Evolutionary conservation across 441 rosid species (phyloP), one percentile per base, ranked within the genome.

Genomic region (Adansonia gregorii): DNA sequence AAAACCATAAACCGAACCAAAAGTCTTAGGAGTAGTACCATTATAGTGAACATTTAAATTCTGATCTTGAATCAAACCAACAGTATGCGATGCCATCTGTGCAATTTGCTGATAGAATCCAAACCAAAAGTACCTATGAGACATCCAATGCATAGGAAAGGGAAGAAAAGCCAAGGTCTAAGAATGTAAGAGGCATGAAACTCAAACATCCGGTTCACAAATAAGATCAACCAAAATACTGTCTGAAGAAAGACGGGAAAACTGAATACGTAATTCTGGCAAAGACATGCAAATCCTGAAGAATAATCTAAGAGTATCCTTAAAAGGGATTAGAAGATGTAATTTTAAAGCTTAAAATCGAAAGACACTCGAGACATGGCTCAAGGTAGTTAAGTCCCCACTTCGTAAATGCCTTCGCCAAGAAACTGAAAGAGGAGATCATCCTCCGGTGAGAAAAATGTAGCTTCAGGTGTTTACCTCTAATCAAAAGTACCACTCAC

Each of bases 61-160:
- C 17, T 61, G 67, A 31, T 61, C 67, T 27, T 27, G 43, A 61
- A 61, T 61, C 43, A 61, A 61, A 27, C 67, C 43, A 61, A 31
- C 43, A 12, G 67, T 27, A 12, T 8, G 43, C 12, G 67, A 27
- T 61, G 67, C 67, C 67, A 61, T 61, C 19, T 61, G 43, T 12
- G 8, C 43, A 11, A 61, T 24, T 12, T 4, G 67, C 67, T 61
- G 67, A 12, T 27, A 27, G 67, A 31, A 61, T 61, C 43, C 67
- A 12, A 61, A 27, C 8, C 8, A 12, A 51, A 4, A 51, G n/a
- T 12, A 27, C 45, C 67, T 61, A 61, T 12, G 6, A 19, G 14
- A 58, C 9, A 14, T 20, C 9, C n/a, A 10, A 24, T 61, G 17
- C 43, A 61, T 12, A 61, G 17, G 35, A 27, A 61, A 61, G n/a